Evolutionary conservation across 768 basidiomycete species (phyloP), one percentile per base, ranked within the genome.

Genomic region (Scleroderma citrinum): DNA sequence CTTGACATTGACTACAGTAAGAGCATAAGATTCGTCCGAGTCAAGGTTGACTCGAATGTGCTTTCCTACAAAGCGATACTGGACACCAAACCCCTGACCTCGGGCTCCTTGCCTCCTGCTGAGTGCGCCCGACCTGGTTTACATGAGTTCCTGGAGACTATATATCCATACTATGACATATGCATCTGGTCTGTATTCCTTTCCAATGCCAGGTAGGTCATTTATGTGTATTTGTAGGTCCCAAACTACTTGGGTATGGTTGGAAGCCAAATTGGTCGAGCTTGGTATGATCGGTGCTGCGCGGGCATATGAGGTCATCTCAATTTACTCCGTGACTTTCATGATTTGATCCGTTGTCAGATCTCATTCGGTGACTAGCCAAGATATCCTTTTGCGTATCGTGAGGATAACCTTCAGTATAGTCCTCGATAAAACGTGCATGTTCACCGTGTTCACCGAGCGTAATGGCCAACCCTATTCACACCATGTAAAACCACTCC

Each of bases 1-100:
- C 74, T 95, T 8, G 92, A 93, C 62, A 81, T 93, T 47, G 92
- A 93, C 64, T 92, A 92, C 57, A 92, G 91, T 88, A 48, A 59
- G 78, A 43, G 40, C 14, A 16, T 7, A 56, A 5, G 23, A 29
- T 14, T 19, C 3, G 21, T 23, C 5, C 6, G 16, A 21, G 6
- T 13, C 23, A 26, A 12, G 24, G 23, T n/a, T 42, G 14, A 42
- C 14, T 26, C 4, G 23, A 42, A 26, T 10, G n/a, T 6, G n/a
- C 40, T 29, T 41, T 13, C 24, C 24, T 34, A n/a, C n/a, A 37
- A 31, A 89, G 87, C 88, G 30, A 89, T 92, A 43, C 66, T 90
- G 56, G 89, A 92, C 64, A 90, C 90, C 14, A 88, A 87, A 59
- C 89, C 88, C 3, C 68, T 92, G 29, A 85, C 87, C n/a, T 80